Evolutionary conservation across 352 stramenopile genomes (phyloP).

Genomic region (Peronosclerospora sorghi): DNA sequence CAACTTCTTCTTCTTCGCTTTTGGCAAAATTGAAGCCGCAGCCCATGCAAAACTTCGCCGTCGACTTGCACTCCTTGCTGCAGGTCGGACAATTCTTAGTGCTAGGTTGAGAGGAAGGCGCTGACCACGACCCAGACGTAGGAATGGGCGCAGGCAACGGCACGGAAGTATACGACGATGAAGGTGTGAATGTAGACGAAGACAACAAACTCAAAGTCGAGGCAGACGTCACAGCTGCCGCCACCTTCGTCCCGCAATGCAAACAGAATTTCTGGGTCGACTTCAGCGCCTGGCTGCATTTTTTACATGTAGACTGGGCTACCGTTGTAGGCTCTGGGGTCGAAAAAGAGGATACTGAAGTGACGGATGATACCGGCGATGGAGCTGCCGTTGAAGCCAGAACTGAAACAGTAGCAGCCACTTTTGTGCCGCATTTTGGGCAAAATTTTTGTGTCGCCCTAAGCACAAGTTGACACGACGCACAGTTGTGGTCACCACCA

Average conservation of each 20-base stretch:
- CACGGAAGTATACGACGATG: slow-evolving; percentile 31
- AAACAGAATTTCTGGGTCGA: slow-evolving; percentile 66
- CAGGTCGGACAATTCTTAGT: slow-evolving; percentile 59
- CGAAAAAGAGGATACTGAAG: slow-evolving; percentile 22
- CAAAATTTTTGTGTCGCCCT: slow-evolving; percentile 75
- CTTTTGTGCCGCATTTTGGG: slow-evolving; percentile 49
- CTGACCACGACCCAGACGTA: slow-evolving; percentile 25
- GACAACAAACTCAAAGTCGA: slow-evolving; percentile 13
- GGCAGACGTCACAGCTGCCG: slow-evolving; percentile 2
- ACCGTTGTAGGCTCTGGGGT: slow-evolving; percentile 7
- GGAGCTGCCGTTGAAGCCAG: slow-evolving; percentile 5
- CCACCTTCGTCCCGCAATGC: slow-evolving; percentile 59
- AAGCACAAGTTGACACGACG: slow-evolving; percentile 34
- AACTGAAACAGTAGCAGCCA: slow-evolving; percentile 6
- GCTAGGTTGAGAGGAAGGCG: slow-evolving; percentile 20
- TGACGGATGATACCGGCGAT: slow-evolving; percentile 20
- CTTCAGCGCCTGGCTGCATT: slow-evolving; percentile 43
- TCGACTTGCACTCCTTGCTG: slow-evolving; percentile 58
- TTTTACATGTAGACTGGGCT: slow-evolving; percentile 20
- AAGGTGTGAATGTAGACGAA: slow-evolving; percentile 12
- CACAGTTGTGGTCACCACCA: slow-evolving; percentile 20
- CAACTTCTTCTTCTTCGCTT: slow-evolving; percentile 69
- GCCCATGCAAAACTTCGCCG: slow-evolving; percentile 71
- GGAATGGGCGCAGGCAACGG: slow-evolving; percentile 49
- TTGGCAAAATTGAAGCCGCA: slow-evolving; percentile 74